phyloP scores from a whole-genome alignment of 1,139 yeast species.

The Candida mesenterica region DNA sequence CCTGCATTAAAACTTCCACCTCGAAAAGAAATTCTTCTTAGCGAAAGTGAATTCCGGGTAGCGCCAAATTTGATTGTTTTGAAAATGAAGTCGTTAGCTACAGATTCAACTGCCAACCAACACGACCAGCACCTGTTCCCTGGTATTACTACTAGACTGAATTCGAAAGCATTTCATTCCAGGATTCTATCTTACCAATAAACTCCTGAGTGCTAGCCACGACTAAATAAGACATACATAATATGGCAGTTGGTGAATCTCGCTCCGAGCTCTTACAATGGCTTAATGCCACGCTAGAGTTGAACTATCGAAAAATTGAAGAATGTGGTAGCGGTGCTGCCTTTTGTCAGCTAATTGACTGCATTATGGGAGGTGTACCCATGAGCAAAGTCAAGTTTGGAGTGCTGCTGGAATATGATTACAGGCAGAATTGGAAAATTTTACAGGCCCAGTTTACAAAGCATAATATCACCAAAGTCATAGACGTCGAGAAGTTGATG shows the following conservation, averaged over 20 bases:
- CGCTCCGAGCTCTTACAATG: constrained; percentile 82
- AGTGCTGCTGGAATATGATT: constrained; percentile 68
- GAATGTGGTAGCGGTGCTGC: constrained; percentile 96
- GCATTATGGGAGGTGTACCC: constrained; percentile 78
- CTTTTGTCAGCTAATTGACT: constrained; percentile 87
- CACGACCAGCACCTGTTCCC: too few species aligned
- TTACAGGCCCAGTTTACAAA: constrained; percentile 73
- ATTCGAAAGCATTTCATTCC: too few species aligned
- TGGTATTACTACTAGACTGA: too few species aligned
- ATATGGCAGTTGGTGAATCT: constrained; percentile 58
- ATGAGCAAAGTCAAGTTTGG: constrained; percentile 73
- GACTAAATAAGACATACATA: constrained; percentile 1
- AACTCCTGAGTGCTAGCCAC: too few species aligned
- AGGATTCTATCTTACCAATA: too few species aligned
- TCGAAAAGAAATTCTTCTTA: too few species aligned
- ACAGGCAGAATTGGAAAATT: constrained; percentile 76
- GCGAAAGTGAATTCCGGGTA: too few species aligned
- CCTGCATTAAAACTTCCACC: too few species aligned
- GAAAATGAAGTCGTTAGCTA: too few species aligned
- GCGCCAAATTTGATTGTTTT: too few species aligned
- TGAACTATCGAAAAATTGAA: constrained; percentile 76
- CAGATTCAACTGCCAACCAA: too few species aligned
- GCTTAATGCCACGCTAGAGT: constrained; percentile 70
- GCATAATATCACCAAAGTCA: constrained; percentile 68
- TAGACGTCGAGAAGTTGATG: constrained; percentile 78